phyloP scores from a whole-genome alignment of 345 rosid genomes.

The Syzygium oleosum region DNA sequence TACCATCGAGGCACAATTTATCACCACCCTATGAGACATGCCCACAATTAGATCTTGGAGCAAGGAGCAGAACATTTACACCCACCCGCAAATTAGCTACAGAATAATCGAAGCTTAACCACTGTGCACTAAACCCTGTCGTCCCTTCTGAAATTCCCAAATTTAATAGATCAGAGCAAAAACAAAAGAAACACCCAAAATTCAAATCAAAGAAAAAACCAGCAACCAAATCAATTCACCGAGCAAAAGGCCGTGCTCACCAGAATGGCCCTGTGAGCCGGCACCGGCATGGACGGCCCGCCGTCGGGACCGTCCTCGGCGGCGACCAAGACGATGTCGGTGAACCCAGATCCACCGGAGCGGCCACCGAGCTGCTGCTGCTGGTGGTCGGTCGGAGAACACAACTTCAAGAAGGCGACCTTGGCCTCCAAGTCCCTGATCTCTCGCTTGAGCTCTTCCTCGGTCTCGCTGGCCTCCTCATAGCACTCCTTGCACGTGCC shows the following conservation, averaged over 20 bases:
- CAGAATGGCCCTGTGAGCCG: constrained; percentile 67
- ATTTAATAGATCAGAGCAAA: not conserved
- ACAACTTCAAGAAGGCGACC: constrained; percentile 45
- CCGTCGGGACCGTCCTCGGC: constrained; percentile 26
- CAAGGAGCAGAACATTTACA: not conserved
- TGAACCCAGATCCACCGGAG: constrained; percentile 15
- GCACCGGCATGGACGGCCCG: constrained; percentile 28
- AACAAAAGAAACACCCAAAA: not conserved
- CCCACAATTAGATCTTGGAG: not conserved
- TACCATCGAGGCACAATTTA: not conserved
- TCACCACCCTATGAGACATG: not conserved
- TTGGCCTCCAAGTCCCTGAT: constrained; percentile 10
- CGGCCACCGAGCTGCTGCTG: not conserved
- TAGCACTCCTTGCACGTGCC: constrained; percentile 71
- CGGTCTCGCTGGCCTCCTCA: constrained; percentile 43
- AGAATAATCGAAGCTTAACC: not conserved
- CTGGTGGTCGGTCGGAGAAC: constrained; percentile 33
- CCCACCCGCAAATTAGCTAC: not conserved
- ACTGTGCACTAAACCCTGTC: not conserved
- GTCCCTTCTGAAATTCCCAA: not conserved
- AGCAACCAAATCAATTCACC: not conserved
- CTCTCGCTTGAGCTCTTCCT: constrained; percentile 14
- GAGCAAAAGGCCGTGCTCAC: constrained; percentile 9
- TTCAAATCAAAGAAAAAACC: not conserved
- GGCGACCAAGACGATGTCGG: constrained; percentile 64